These are phyloP conservation scores for Phytopythium sindhum DNA, from an alignment of 352 stramenopile genomes.

Conservation along the genomic window DNA sequence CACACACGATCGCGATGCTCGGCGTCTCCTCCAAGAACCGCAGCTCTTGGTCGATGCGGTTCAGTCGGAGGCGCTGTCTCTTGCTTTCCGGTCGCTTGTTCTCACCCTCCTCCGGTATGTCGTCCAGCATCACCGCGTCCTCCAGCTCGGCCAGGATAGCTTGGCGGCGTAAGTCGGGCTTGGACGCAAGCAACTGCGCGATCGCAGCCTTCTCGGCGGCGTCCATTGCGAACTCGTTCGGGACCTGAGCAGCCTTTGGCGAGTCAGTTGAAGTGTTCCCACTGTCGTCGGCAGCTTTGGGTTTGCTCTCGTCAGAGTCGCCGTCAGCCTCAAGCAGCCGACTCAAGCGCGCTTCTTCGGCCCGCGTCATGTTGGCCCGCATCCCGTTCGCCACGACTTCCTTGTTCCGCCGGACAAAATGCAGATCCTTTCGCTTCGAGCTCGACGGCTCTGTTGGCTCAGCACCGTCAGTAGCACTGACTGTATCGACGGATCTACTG, in stretches of 20 bases:
- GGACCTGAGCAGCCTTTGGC: neutral
- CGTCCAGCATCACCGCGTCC: constrained; percentile 24
- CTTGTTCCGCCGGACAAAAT: constrained; percentile 56
- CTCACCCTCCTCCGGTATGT: constrained; percentile 41
- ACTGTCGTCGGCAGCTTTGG: neutral
- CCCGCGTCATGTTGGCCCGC: constrained; percentile 49
- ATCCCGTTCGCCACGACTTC: constrained; percentile 45
- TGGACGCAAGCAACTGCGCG: constrained; percentile 38
- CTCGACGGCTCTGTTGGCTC: neutral
- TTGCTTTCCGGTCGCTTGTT: constrained; percentile 23
- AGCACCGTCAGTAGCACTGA: neutral
- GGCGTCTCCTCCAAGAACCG: constrained; percentile 45
- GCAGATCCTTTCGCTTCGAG: neutral
- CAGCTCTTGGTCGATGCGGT: constrained; percentile 55
- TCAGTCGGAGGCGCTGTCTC: constrained; percentile 22
- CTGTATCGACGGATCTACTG: neutral
- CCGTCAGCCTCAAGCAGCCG: constrained; percentile 28
- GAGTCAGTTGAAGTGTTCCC: neutral
- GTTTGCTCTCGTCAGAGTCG: neutral
- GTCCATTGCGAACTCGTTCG: constrained; percentile 43
- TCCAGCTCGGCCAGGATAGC: constrained; percentile 26
- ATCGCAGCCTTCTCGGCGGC: constrained; percentile 38
- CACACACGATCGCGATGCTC: constrained; percentile 38
- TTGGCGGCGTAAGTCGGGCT: constrained; percentile 28
- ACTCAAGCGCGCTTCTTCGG: constrained; percentile 43